Evolutionary conservation across 2,329 filamentous ascomycete genomes (phyloP).

Genomic region (Aspergillus texensis): DNA sequence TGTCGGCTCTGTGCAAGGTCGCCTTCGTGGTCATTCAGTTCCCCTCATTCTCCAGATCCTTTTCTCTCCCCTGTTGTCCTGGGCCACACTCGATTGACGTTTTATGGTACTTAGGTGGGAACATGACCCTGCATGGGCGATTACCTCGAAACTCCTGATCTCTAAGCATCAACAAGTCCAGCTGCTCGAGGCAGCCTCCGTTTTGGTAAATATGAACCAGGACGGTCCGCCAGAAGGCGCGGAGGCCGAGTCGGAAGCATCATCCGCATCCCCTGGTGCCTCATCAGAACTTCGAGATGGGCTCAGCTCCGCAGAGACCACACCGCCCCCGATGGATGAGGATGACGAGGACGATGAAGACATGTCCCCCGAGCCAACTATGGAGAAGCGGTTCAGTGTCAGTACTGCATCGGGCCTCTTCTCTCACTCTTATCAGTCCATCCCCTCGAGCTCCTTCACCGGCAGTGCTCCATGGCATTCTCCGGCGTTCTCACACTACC

Average conservation of each 20-base stretch:
- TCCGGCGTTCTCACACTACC: conserved; percentile 59
- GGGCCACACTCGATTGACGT: conserved; percentile 44
- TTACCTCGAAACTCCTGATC: conserved; percentile 95
- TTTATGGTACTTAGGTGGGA: conserved; percentile 76
- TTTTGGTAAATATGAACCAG: conserved; percentile 85
- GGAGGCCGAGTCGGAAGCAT: conserved; percentile 74
- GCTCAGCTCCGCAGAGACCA: conserved; percentile 87
- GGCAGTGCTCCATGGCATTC: conserved; percentile 54
- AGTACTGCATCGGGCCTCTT: conserved; percentile 50
- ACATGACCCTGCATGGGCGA: conserved; percentile 96
- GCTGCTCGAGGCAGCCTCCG: conserved; percentile 93
- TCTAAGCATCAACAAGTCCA: conserved; percentile 99
- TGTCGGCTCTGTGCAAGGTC: conserved; percentile 43
- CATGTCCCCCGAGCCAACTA: conserved; percentile 53
- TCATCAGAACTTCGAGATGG: conserved; percentile 75
- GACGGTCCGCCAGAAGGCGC: conserved; percentile 67
- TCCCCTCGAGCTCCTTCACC: conserved; percentile 59
- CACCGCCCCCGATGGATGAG: conserved; percentile 79
- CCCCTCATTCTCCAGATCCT: conserved; percentile 35
- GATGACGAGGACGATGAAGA: conserved; percentile 40
- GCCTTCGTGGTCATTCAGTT: conserved; percentile 40
- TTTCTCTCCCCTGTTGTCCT: conserved; percentile 27
- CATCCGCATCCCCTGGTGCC: conserved; percentile 78
- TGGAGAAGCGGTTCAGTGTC: conserved; percentile 60
- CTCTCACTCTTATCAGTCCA: conserved; percentile 81